Conservation (phyloP, 2,329 filamentous ascomycete genomes). For the Beauveria medogensis region DNA sequence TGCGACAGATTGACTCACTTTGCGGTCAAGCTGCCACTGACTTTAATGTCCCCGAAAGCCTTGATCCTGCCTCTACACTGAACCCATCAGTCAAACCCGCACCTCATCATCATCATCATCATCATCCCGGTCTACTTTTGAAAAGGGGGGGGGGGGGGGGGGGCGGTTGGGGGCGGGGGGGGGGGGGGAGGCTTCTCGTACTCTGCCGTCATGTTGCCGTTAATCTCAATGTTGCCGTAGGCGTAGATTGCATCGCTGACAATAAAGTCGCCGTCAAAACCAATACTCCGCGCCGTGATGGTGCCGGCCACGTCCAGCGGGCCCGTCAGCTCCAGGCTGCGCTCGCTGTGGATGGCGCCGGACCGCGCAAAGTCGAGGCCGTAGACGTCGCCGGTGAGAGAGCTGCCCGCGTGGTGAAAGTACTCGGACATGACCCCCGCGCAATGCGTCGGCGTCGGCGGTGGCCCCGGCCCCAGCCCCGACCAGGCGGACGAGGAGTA, state of each 20-base stretch:
- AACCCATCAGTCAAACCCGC: not conserved
- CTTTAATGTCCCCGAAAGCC: slow-evolving; percentile 37
- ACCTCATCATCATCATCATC: not conserved
- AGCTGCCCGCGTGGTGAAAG: slow-evolving; percentile 13
- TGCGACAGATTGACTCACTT: slow-evolving; percentile 21
- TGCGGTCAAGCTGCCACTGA: slow-evolving; percentile 31
- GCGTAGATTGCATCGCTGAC: slow-evolving; percentile 38
- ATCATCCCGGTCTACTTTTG: not conserved
- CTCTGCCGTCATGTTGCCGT: slow-evolving; percentile 35
- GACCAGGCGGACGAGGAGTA: not conserved
- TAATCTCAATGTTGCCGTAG: slow-evolving; percentile 35
- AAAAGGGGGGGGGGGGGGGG: not conserved
- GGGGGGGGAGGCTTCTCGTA: slow-evolving; percentile 15
- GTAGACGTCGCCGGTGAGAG: slow-evolving; percentile 17
- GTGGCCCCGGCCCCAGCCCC: not conserved
- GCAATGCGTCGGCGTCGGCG: not conserved
- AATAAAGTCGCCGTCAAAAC: slow-evolving; percentile 35
- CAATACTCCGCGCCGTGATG: slow-evolving; percentile 37
- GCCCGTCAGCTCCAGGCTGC: slow-evolving; percentile 31
- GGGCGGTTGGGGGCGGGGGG: too few species aligned
- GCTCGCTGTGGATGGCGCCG: slow-evolving; percentile 34
- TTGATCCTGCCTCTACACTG: slow-evolving; percentile 33
- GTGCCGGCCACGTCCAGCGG: slow-evolving; percentile 40
- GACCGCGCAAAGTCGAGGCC: slow-evolving; percentile 22
- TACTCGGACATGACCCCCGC: not conserved